Conservation (phyloP, 108 stramenopile species). For the Chaetoceros tenuissimus region DNA sequence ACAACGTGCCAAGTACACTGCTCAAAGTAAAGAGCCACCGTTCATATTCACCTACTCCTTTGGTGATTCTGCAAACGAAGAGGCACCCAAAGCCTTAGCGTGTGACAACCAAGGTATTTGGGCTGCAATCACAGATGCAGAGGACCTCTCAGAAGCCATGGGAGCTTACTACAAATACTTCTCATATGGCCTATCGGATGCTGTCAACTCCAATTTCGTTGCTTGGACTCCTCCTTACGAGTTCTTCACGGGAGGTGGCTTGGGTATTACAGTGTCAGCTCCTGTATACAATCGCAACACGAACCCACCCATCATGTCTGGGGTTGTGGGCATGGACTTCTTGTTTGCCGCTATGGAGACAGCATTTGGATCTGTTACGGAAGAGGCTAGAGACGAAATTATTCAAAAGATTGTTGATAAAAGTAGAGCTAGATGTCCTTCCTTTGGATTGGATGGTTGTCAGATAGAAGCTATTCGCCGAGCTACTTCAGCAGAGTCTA, state of each 20-base stretch:
- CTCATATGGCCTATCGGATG: constrained; percentile 40
- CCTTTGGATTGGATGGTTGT: background rate
- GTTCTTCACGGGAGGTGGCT: constrained; percentile 12
- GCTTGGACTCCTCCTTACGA: constrained; percentile 61
- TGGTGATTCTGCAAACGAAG: constrained; percentile 20
- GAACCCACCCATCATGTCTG: constrained; percentile 32
- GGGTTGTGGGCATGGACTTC: constrained; percentile 45
- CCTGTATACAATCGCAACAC: constrained; percentile 44
- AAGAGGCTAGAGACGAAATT: background rate
- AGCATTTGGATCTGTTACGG: background rate
- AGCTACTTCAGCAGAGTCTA: too few species aligned
- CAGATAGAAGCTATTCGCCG: background rate
- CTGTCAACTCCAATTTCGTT: constrained; percentile 25
- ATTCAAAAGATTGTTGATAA: background rate
- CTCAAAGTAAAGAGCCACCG: constrained; percentile 8
- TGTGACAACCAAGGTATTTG: constrained; percentile 41
- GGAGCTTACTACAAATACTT: constrained; percentile 43
- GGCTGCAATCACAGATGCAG: constrained; percentile 20
- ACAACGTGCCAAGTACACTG: constrained; percentile 5
- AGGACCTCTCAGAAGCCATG: constrained; percentile 30
- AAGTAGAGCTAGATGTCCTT: background rate
- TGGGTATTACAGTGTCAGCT: constrained; percentile 48
- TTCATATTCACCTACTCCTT: constrained; percentile 38
- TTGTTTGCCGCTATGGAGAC: constrained; percentile 10
- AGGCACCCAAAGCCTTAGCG: constrained; percentile 25